These are phyloP conservation scores for Apostasia ramifera DNA, from an alignment of 106 monocot genomes.

Conservation along the genomic window DNA sequence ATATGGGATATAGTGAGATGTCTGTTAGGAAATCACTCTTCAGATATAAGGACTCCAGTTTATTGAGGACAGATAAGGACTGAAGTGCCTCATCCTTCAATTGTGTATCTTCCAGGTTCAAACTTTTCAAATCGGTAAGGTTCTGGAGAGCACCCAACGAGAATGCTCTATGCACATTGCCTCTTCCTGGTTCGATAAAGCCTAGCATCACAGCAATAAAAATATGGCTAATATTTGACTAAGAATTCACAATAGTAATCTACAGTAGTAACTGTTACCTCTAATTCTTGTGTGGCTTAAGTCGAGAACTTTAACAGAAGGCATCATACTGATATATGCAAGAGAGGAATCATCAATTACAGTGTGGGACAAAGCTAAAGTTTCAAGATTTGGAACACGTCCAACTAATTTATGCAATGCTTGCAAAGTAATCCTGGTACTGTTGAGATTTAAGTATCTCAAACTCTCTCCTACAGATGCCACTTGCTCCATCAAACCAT, in stretches of 20 bases:
- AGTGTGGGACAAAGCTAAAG: slow-evolving; percentile 61
- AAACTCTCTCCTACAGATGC: slow-evolving; percentile 39
- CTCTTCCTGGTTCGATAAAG: slow-evolving; percentile 14
- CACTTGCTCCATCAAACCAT: slow-evolving; percentile 41
- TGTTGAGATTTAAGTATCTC: slow-evolving; percentile 54
- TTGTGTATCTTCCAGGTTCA: slow-evolving; percentile 76
- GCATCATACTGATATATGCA: slow-evolving; percentile 43
- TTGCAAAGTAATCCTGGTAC: slow-evolving; percentile 43
- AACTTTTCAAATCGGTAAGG: slow-evolving; percentile 50
- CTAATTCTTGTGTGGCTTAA: slow-evolving; percentile 64
- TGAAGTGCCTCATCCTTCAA: slow-evolving; percentile 47
- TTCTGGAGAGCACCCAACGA: slow-evolving; percentile 42
- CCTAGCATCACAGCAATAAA: slow-evolving; percentile 30
- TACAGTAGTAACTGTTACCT: slow-evolving; percentile 31
- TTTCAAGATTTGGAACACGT: slow-evolving; percentile 44
- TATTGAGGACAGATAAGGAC: slow-evolving; percentile 38
- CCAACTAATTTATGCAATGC: slow-evolving; percentile 44
- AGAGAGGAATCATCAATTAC: slow-evolving; percentile 68
- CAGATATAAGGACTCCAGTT: slow-evolving; percentile 54
- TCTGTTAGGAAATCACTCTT: slow-evolving; percentile 73
- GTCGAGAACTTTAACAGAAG: slow-evolving; percentile 52
- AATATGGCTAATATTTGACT: not conserved
- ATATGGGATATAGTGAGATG: slow-evolving; percentile 36
- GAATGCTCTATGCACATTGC: slow-evolving; percentile 17
- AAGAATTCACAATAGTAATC: not conserved